Evolutionary conservation across 192 early-diverging fungal genomes (phyloP).

Genomic region (Gigaspora rosea): DNA sequence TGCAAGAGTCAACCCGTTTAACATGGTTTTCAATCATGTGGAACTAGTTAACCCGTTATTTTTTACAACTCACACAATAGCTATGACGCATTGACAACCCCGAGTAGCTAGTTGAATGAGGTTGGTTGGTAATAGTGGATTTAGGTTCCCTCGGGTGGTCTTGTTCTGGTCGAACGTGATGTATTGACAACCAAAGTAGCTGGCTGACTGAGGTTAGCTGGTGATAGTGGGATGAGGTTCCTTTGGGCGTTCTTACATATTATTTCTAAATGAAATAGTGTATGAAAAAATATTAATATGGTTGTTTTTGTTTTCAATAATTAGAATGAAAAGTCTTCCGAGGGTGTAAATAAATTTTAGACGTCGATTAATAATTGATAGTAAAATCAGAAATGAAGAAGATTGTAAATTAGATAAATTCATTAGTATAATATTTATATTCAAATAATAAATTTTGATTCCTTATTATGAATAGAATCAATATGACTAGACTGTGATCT

Average conservation of each 20-base stretch:
- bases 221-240: constrained; percentile 23
- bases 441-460: background rate
- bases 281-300: background rate
- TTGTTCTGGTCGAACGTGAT: constrained; percentile 24
- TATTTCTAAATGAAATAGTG: constrained; percentile 9
- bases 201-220: constrained; percentile 15
- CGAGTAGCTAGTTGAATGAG: constrained; percentile 18
- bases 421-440: background rate
- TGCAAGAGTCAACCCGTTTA: no score
- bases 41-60: no score
- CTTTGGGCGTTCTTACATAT: constrained; percentile 23
- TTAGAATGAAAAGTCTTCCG: constrained; percentile 5
- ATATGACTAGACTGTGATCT: background rate
- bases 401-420: background rate
- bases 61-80: no score
- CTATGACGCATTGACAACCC: constrained; percentile 25
- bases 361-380: background rate
- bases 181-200: constrained; percentile 25
- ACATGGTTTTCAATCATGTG: no score
- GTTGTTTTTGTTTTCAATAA: background rate
- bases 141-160: background rate
- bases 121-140: constrained; percentile 22
- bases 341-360: constrained; percentile 6
- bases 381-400: background rate
- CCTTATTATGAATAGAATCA: constrained; percentile 10